Conservation (phyloP, 2,329 filamentous ascomycete species). For the Rugonectria rugulosa region DNA sequence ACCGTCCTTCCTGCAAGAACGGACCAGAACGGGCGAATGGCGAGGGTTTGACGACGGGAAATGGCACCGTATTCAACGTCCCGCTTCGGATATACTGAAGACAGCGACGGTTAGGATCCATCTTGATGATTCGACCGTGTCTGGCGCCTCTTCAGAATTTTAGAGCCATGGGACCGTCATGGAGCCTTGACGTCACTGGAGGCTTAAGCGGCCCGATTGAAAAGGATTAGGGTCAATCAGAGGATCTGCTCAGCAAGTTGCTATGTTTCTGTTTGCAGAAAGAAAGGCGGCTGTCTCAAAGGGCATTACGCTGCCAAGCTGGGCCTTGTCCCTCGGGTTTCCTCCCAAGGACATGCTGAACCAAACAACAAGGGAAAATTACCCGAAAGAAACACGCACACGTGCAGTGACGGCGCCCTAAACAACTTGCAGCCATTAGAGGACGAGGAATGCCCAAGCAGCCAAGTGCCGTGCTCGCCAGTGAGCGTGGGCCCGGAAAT, state of each 20-base stretch:
- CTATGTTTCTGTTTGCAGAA: neutral
- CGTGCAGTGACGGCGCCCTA: constrained; percentile 13
- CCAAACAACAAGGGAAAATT: neutral
- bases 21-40: constrained; percentile 10
- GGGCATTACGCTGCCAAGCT: neutral
- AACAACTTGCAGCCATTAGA: too few relatives aligned
- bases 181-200: constrained; percentile 31
- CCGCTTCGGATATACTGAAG: constrained; percentile 20
- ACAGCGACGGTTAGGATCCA: constrained; percentile 19
- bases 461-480: constrained; percentile 18
- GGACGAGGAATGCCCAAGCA: too few relatives aligned
- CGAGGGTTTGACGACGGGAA: constrained; percentile 13
- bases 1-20: constrained; percentile 10
- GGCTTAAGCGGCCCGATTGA: constrained; percentile 26
- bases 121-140: constrained; percentile 14
- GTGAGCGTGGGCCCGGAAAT: constrained; percentile 26
- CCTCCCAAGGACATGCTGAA: constrained; percentile 16
- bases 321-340: constrained; percentile 15
- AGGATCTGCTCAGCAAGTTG: neutral
- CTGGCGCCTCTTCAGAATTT: constrained; percentile 5
- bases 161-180: constrained; percentile 5
- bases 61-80: constrained; percentile 16
- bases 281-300: neutral
- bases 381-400: constrained; percentile 1
- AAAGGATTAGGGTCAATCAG: constrained; percentile 1